Percentiles rank a stretch among this genome's conserved stretches.
These are phyloP conservation scores for Colletotrichum chlorophyti DNA, from an alignment of 2,329 filamentous ascomycete species.

Conservation along the genomic window DNA sequence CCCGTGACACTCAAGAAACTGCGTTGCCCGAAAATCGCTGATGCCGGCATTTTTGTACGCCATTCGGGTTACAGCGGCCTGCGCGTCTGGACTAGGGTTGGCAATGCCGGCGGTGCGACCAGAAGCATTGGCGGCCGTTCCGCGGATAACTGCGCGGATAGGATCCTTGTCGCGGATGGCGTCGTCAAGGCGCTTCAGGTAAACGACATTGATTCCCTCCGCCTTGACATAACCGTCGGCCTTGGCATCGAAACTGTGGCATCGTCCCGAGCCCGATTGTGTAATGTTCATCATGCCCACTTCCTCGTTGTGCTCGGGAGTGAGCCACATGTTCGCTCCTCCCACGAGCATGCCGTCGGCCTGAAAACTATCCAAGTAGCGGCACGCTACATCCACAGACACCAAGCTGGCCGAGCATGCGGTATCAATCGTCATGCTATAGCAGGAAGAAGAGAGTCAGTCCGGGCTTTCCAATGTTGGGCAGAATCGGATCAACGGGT, in stretches of 20 bases:
- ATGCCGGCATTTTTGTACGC: conserved; percentile 38
- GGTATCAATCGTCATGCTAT: conserved; percentile 62
- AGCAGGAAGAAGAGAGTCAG: background rate
- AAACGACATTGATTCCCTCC: conserved; percentile 49
- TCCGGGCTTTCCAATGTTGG: too few species aligned
- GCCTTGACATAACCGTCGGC: conserved; percentile 54
- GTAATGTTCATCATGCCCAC: conserved; percentile 7
- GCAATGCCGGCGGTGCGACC: conserved; percentile 43
- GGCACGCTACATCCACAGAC: conserved; percentile 56
- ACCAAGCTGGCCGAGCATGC: conserved; percentile 66
- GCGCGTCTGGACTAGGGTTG: conserved; percentile 37
- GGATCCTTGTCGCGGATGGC: conserved; percentile 50
- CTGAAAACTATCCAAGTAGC: conserved; percentile 30
- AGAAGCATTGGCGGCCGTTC: conserved; percentile 34
- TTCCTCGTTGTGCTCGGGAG: conserved; percentile 34
- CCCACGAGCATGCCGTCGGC: conserved; percentile 19
- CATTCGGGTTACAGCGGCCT: conserved; percentile 36
- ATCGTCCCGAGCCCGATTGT: background rate
- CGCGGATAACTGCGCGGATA: conserved; percentile 40
- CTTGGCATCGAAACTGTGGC: conserved; percentile 31
- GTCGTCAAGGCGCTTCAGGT: conserved; percentile 50
- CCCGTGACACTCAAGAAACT: conserved; percentile 47
- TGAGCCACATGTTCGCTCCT: conserved; percentile 32
- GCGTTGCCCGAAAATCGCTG: conserved; percentile 28
- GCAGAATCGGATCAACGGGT: too few species aligned